These are phyloP conservation scores for Saccharomyces hybrid DNA, from an alignment of 1,139 yeast species.

Conservation along the genomic window DNA sequence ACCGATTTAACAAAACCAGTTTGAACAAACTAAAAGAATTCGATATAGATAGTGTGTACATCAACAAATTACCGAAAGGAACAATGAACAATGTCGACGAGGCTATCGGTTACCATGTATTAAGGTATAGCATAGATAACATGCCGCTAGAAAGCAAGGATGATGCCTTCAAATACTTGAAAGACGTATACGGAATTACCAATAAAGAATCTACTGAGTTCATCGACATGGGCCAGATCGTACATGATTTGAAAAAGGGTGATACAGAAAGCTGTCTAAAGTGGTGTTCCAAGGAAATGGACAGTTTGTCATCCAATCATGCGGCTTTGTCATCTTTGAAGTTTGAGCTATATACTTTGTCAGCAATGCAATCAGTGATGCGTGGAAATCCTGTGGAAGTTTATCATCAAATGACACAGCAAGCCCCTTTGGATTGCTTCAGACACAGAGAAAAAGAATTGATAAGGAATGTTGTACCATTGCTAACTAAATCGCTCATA, in stretches of 20 bases:
- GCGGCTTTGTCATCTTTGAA: slow-evolving; percentile 4
- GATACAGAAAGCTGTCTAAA: slow-evolving; percentile 20
- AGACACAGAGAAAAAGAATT: slow-evolving; percentile 9
- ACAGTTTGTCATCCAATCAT: slow-evolving; percentile 3
- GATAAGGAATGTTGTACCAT: slow-evolving; percentile 16
- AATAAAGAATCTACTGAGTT: slow-evolving; percentile 17
- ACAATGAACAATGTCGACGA: slow-evolving; percentile 17
- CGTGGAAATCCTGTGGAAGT: slow-evolving; percentile 16
- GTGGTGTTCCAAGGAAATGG: slow-evolving; percentile 19
- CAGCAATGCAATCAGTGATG: slow-evolving; percentile 19
- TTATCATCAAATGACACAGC: slow-evolving; percentile 15
- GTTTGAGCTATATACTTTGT: slow-evolving; percentile 24
- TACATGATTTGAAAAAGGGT: slow-evolving; percentile 21
- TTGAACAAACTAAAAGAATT: slow-evolving; percentile 33
- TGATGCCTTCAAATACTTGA: slow-evolving; percentile 19
- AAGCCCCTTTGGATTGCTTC: slow-evolving; percentile 5
- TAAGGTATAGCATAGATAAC: slow-evolving; percentile 24
- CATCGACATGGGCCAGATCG: slow-evolving; percentile 24
- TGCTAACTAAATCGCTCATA: slow-evolving; percentile 21
- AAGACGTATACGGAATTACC: slow-evolving; percentile 21
- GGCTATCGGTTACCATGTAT: slow-evolving; percentile 27
- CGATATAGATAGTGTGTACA: slow-evolving; percentile 34
- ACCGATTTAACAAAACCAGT: slow-evolving; percentile 31
- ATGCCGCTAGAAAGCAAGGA: slow-evolving; percentile 13
- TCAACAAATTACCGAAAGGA: slow-evolving; percentile 30